phyloP scores from a whole-genome alignment of 441 rosid genomes.

The Bruguiera hainesii region DNA sequence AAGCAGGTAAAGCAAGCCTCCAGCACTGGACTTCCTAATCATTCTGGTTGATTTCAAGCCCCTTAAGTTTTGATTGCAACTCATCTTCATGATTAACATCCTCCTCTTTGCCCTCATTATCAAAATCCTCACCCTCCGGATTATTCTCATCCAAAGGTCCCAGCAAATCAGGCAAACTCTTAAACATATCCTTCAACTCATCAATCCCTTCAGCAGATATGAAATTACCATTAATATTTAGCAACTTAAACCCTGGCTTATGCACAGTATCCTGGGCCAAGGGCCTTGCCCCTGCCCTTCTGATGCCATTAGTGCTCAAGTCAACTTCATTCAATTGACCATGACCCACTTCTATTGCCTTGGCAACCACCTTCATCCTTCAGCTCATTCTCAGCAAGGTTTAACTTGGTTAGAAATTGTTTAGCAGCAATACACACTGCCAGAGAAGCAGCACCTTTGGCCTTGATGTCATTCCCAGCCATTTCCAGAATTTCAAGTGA shows the following conservation, averaged over 20 bases:
- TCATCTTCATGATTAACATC: constrained; percentile 47
- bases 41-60: constrained; percentile 52
- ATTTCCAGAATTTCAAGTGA: constrained; percentile 70
- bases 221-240: constrained; percentile 71
- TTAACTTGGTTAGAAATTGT: constrained; percentile 57
- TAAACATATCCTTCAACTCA: constrained; percentile 69
- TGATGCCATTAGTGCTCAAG: constrained; percentile 56
- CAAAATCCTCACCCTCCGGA: constrained; percentile 77
- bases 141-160: constrained; percentile 80
- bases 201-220: constrained; percentile 94
- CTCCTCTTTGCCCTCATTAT: constrained; percentile 49
- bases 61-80: constrained; percentile 64
- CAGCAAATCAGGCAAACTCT: constrained; percentile 54
- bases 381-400: constrained; percentile 82
- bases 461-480: constrained; percentile 96
- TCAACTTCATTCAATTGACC: constrained; percentile 60
- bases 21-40: constrained; percentile 23
- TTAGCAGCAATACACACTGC: constrained; percentile 61
- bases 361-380: constrained; percentile 83
- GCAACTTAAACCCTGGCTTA: constrained; percentile 65
- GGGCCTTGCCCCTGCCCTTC: constrained; percentile 71
- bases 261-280: constrained; percentile 60
- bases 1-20: not conserved
- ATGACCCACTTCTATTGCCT: constrained; percentile 62
- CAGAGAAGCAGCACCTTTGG: constrained; percentile 55